Evolutionary conservation across 495 filamentous ascomycete species (phyloP).

Genomic region (Xylaria acuta): DNA sequence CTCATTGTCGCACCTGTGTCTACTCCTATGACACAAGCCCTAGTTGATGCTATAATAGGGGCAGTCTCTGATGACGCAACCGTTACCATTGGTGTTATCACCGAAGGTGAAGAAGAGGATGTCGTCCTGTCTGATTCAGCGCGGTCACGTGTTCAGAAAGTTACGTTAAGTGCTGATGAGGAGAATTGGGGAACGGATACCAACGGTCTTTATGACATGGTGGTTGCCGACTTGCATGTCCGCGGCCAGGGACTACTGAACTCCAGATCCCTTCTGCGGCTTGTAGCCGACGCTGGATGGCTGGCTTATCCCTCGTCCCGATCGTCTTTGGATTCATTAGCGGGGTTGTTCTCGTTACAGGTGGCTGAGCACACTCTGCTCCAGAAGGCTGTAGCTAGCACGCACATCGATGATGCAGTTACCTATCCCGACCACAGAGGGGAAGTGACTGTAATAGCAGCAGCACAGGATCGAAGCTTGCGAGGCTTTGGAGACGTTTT

Average conservation of each 20-base stretch:
- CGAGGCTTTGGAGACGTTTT: slow-evolving; percentile 1
- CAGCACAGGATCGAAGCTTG: slow-evolving; percentile 8
- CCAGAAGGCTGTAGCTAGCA: slow-evolving; percentile 1
- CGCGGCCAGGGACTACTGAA: not conserved
- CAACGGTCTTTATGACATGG: slow-evolving; percentile 23
- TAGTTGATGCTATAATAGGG: slow-evolving; percentile 20
- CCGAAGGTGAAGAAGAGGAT: not conserved
- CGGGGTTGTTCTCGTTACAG: slow-evolving; percentile 13
- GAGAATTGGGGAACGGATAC: slow-evolving; percentile 21
- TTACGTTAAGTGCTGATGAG: not conserved
- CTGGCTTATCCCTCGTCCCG: slow-evolving; percentile 17
- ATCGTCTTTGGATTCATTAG: not conserved
- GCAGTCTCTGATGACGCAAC: not conserved
- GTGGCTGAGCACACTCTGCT: slow-evolving; percentile 23
- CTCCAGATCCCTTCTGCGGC: slow-evolving; percentile 1
- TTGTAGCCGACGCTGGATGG: slow-evolving; percentile 28
- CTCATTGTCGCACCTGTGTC: slow-evolving; percentile 16
- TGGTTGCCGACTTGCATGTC: slow-evolving; percentile 10
- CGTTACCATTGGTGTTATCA: slow-evolving; percentile 20
- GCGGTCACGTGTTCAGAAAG: slow-evolving; percentile 16
- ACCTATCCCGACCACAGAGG: not conserved
- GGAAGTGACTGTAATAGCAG: not conserved
- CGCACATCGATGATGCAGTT: not conserved
- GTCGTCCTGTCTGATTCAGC: slow-evolving; percentile 9
- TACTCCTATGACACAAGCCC: not conserved